These are phyloP conservation scores for Paracoccidioides brasiliensis DNA, from an alignment of 2,329 filamentous ascomycete species.

Conservation along the genomic window DNA sequence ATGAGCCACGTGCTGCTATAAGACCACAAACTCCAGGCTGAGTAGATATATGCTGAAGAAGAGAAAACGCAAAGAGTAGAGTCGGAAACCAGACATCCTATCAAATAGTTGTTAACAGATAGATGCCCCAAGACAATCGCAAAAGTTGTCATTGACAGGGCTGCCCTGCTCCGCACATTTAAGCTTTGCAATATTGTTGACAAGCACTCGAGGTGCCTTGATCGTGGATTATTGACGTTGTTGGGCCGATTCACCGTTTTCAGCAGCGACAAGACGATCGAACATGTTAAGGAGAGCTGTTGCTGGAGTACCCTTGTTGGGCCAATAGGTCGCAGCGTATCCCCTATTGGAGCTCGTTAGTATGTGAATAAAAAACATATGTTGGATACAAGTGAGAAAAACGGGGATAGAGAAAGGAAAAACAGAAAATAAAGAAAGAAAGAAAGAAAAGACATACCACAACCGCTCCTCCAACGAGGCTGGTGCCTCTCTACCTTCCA, in stretches of 20 bases:
- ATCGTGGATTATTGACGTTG: neutral
- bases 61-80: neutral
- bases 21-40: neutral
- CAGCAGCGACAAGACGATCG: constrained; percentile 8
- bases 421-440: neutral
- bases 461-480: constrained; percentile 31
- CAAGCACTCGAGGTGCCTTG: neutral
- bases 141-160: too few relatives aligned
- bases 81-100: too few relatives aligned
- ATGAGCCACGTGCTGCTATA: neutral
- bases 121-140: too few relatives aligned
- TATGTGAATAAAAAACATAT: neutral
- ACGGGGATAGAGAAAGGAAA: too few relatives aligned
- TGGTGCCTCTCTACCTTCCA: constrained; percentile 27
- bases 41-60: neutral
- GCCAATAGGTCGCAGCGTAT: constrained; percentile 35
- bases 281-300: constrained; percentile 11
- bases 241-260: constrained; percentile 3
- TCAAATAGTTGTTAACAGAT: neutral
- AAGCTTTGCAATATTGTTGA: neutral
- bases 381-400: too few relatives aligned
- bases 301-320: constrained; percentile 26
- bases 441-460: constrained; percentile 25
- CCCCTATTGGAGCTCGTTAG: constrained; percentile 20
- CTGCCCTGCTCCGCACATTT: too few relatives aligned